Conservation (phyloP, 495 filamentous ascomycete genomes). For the Podospora conica region DNA sequence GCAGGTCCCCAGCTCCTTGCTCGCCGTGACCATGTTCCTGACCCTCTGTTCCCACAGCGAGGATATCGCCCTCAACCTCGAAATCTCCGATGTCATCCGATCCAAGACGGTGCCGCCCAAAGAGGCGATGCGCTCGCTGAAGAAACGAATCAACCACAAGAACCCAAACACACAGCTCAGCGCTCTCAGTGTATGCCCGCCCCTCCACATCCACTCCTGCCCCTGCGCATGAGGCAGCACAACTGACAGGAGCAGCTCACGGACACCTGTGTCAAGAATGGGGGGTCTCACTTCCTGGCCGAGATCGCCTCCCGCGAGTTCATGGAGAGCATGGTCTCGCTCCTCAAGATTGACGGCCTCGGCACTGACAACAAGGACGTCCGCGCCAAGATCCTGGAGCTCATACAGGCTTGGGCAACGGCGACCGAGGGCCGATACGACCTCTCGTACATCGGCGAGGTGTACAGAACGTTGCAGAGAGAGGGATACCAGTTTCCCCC, state of each 20-base stretch:
- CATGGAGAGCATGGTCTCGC: conserved; percentile 91
- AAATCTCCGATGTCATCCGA: conserved; percentile 93
- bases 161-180: conserved; percentile 95
- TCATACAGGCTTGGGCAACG: conserved; percentile 90
- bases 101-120: conserved; percentile 95
- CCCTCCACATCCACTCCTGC: background rate
- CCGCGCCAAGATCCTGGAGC: conserved; percentile 79
- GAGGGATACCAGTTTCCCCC: conserved; percentile 91
- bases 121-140: conserved; percentile 94
- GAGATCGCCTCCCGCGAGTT: conserved; percentile 97
- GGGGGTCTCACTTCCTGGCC: conserved; percentile 87
- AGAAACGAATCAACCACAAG: conserved; percentile 86
- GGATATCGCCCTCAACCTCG: conserved; percentile 92
- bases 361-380: conserved; percentile 78
- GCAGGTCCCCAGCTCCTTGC: background rate
- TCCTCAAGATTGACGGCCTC: conserved; percentile 72
- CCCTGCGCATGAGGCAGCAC: background rate
- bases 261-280: conserved; percentile 98
- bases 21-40: conserved; percentile 12
- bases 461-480: conserved; percentile 69
- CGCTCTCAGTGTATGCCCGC: conserved; percentile 67
- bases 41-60: conserved; percentile 52
- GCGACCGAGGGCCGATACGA: conserved; percentile 82
- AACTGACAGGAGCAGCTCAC: conserved; percentile 53
- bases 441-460: conserved; percentile 77